Conservation (phyloP, 208 protist genomes). For the Naegleria lovaniensis region DNA sequence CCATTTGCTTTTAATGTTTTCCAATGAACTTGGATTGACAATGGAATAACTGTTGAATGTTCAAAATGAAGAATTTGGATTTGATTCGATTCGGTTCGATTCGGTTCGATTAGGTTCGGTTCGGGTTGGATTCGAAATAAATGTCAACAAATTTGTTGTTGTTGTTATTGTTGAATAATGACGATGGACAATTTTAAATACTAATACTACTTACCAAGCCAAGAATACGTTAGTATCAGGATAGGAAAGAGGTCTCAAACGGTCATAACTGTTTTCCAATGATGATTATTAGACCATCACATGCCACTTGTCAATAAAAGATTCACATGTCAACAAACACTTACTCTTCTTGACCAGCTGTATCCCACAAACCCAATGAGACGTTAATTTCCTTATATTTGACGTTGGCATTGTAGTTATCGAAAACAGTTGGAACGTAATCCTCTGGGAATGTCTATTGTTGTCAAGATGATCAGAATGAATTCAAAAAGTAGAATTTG, state of each 20-base stretch:
- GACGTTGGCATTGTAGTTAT: conserved; percentile 36
- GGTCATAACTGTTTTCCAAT: conserved; percentile 65
- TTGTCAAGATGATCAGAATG: background rate
- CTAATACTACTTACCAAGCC: conserved; percentile 45
- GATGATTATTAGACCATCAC: conserved; percentile 43
- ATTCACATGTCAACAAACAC: background rate
- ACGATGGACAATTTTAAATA: no score
- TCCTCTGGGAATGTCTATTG: conserved; percentile 28
- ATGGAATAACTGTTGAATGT: conserved; percentile 60
- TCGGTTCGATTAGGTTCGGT: no score
- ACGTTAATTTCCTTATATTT: conserved; percentile 53
- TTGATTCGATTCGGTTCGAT: no score
- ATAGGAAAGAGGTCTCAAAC: conserved; percentile 77
- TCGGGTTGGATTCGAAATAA: no score
- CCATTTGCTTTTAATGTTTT: conserved; percentile 60
- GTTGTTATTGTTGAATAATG: no score
- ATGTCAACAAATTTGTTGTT: no score
- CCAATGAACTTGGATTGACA: conserved; percentile 53
- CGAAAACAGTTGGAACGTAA: conserved; percentile 54
- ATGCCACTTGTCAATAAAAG: no score
- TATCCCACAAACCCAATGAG: conserved; percentile 23
- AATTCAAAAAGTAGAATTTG: no score
- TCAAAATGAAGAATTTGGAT: no score
- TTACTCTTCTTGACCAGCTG: conserved; percentile 38
- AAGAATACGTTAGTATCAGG: conserved; percentile 70